Base-by-base conservation (phyloP, 768 basidiomycete species). In the Termitomyces titanicus region DNA sequence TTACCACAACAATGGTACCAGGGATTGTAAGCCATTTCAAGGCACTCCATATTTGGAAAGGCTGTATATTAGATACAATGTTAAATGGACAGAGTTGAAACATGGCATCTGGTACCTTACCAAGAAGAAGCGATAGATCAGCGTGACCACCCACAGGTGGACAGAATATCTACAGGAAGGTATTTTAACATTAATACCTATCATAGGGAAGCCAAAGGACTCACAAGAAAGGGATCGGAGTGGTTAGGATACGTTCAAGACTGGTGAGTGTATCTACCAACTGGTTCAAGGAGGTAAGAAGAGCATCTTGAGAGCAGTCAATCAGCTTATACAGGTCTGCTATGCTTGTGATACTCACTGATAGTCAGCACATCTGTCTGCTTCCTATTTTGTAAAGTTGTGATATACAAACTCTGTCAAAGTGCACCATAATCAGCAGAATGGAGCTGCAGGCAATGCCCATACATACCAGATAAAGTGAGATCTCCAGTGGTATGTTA, bases 211-310 rank as follows among this genome's bases (percentile, higher is more conserved):
- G 39, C 24, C n/a, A 9, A 18, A 43, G 3, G 5, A 68, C 79
- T 39, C 60, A 88, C 80, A 86, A 88, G 70, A 86, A 89, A 10
- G 87, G 88, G 43, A 90, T 87, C 3, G 88, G 87, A 1, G 86
- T 87, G 0, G 86, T 89, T 5, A 90, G 74, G 57, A 89, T 87
- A 39, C 88, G 74, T 62, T 90, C 88, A 1, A 89, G 72, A 4
- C 84, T 84, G 11, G 86, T 88, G 46, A 89, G 70, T 27, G 81
- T 78, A 53, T 88, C 85, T 3, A 84, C 81, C 20, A 88, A 76
- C 56, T 77, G 74, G 60, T 76, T 80, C 10, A 88, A 65, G 4
- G 83, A 65, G 2, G 57, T 64, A 0, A 84, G 51, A 17, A 89
- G 71, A 12, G 65, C 66, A 59, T 74, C 84, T 86, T 13, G 55